Conservation (phyloP, 139 green algal genomes). For the Tetratostichococcus sp. region DNA sequence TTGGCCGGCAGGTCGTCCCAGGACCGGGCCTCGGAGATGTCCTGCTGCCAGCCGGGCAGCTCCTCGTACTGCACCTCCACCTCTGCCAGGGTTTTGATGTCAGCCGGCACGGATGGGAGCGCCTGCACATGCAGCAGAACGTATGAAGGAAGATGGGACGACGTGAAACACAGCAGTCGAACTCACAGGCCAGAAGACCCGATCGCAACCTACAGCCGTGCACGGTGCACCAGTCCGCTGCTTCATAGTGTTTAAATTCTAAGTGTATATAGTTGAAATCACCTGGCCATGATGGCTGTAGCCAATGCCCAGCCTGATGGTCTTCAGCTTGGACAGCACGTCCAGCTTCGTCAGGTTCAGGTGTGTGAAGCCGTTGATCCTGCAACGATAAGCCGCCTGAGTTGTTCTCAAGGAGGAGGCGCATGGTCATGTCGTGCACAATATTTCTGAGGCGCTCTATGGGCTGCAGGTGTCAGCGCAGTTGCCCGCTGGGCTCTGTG, state of each 20-base stretch:
- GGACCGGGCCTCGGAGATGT: constrained; percentile 67
- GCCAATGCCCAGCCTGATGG: constrained; percentile 81
- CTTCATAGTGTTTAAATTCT: no score
- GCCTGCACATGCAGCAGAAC: neutral
- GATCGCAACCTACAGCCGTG: no score
- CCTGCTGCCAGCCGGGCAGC: constrained; percentile 87
- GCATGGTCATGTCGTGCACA: no score
- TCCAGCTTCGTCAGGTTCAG: constrained; percentile 99
- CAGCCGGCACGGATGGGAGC: constrained; percentile 61
- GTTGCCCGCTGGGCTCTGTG: no score
- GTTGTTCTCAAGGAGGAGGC: no score
- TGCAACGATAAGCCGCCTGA: no score
- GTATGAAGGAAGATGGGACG: no score
- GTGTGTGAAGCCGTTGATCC: constrained; percentile 95
- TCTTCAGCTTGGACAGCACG: constrained; percentile 74
- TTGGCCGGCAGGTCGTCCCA: constrained; percentile 86
- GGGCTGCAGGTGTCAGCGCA: no score
- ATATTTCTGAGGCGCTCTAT: no score
- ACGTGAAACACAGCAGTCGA: no score
- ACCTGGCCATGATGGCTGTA: constrained; percentile 38
- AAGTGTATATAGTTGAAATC: neutral
- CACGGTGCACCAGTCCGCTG: no score
- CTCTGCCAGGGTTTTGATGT: constrained; percentile 63
- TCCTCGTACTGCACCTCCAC: constrained; percentile 87
- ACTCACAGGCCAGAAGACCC: no score